phyloP scores from a whole-genome alignment of 345 rosid species.

The Streptanthus diversifolius region DNA sequence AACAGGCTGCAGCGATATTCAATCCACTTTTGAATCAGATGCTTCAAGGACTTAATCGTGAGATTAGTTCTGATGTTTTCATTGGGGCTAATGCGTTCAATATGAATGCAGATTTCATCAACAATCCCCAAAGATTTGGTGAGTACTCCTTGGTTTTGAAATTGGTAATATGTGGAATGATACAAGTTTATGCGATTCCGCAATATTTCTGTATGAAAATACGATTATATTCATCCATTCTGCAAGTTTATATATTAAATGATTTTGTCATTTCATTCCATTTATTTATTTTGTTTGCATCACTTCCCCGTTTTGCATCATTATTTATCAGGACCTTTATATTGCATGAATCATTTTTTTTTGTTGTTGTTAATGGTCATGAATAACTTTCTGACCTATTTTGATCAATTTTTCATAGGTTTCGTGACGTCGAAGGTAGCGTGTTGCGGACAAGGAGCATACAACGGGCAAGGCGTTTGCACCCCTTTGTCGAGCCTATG shows the following conservation, averaged over 20 bases:
- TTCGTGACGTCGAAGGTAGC: constrained; percentile 58
- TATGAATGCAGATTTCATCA: constrained; percentile 54
- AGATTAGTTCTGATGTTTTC: constrained; percentile 55
- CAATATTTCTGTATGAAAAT: background rate
- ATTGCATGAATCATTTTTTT: background rate
- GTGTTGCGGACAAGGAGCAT: constrained; percentile 74
- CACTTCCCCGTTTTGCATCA: background rate
- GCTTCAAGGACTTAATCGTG: constrained; percentile 48
- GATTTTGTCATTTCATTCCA: background rate
- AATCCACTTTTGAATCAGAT: constrained; percentile 60
- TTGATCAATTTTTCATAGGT: constrained; percentile 30
- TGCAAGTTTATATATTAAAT: background rate
- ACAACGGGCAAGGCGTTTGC: constrained; percentile 66
- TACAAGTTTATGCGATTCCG: background rate
- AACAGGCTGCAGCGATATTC: constrained; percentile 58
- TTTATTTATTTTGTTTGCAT: background rate
- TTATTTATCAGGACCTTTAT: background rate
- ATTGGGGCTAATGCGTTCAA: constrained; percentile 48
- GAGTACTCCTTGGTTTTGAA: constrained; percentile 2
- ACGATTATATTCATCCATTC: background rate
- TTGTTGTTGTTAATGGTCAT: background rate
- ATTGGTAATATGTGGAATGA: background rate
- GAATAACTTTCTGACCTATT: background rate
- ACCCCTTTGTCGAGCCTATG: constrained; percentile 55
- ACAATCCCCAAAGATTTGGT: constrained; percentile 62